Evolutionary conservation across 768 basidiomycete species (phyloP).

Genomic region (Suillus weaverae): DNA sequence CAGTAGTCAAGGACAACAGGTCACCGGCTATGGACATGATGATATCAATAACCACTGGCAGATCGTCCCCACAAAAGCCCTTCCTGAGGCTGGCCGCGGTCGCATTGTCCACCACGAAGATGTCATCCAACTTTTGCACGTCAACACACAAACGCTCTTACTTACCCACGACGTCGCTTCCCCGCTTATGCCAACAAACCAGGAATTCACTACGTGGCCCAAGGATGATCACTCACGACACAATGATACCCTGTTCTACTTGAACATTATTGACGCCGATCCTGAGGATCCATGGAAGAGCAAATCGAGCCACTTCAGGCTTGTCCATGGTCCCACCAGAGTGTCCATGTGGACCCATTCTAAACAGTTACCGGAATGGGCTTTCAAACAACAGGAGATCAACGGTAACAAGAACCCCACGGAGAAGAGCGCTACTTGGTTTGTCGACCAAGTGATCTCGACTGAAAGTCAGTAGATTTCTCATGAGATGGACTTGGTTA

Average conservation of each 20-base stretch:
- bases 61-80: constrained; percentile 90
- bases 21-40: constrained; percentile 92
- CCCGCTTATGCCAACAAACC: constrained; percentile 95
- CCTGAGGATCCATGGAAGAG: constrained; percentile 88
- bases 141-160: constrained; percentile 78
- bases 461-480: constrained; percentile 62
- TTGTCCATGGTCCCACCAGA: constrained; percentile 85
- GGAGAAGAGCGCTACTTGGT: constrained; percentile 88
- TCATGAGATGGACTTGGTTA: neutral
- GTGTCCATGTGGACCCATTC: constrained; percentile 94
- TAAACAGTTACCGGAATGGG: constrained; percentile 92
- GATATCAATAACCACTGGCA: constrained; percentile 97
- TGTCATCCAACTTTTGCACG: constrained; percentile 84
- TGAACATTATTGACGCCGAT: constrained; percentile 70
- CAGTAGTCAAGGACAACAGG: constrained; percentile 95
- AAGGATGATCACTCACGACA: constrained; percentile 74
- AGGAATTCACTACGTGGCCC: constrained; percentile 94
- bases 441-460: constrained; percentile 75
- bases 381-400: constrained; percentile 94
- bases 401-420: constrained; percentile 93
- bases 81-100: constrained; percentile 92
- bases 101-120: constrained; percentile 91
- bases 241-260: constrained; percentile 87
- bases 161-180: constrained; percentile 98
- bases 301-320: constrained; percentile 89